Conservation (phyloP, 441 rosid genomes). For the Manihot esculenta region DNA sequence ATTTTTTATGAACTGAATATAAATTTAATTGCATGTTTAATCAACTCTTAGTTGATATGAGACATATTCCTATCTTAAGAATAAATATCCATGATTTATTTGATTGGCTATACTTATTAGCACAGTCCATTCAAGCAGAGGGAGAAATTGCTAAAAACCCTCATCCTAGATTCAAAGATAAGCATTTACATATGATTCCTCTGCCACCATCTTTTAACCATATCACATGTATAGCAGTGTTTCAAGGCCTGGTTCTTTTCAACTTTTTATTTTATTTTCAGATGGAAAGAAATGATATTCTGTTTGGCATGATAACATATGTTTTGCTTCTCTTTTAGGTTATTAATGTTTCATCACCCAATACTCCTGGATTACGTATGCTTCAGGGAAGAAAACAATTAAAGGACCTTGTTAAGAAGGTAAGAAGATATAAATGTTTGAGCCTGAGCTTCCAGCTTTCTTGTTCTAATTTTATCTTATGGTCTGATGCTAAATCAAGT, state of each 20-base stretch:
- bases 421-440: constrained; percentile 42
- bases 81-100: not conserved
- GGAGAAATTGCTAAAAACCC: not conserved
- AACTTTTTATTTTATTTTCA: not conserved
- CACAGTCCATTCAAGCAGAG: not conserved
- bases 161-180: not conserved
- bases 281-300: not conserved
- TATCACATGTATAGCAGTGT: not conserved
- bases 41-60: not conserved
- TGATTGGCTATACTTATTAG: not conserved
- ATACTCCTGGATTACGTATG: constrained; percentile 89
- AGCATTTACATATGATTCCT: not conserved
- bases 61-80: not conserved
- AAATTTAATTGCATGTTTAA: not conserved
- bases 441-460: constrained; percentile 1
- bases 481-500: constrained; percentile 3
- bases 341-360: constrained; percentile 95
- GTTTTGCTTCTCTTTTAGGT: constrained; percentile 44
- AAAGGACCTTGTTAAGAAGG: constrained; percentile 93
- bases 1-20: not conserved
- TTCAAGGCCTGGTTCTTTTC: not conserved
- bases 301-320: not conserved
- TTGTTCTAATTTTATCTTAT: not conserved
- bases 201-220: not conserved
- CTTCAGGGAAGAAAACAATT: constrained; percentile 96